Conservation (phyloP, 441 rosid genomes). For the Aquilaria agallochum region DNA sequence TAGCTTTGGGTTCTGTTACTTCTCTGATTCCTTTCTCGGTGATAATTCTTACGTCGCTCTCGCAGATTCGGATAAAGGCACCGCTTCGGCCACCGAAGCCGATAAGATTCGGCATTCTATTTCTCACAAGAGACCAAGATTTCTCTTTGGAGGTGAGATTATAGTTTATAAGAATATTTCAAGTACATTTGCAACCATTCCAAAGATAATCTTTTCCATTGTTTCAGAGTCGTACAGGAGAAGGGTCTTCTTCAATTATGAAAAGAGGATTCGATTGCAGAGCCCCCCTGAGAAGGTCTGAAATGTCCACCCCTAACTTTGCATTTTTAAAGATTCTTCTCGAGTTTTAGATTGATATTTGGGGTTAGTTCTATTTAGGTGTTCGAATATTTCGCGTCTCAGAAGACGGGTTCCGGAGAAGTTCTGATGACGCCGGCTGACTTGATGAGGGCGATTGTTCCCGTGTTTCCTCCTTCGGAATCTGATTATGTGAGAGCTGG, state of each 20-base stretch:
- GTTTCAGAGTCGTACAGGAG: conserved; percentile 52
- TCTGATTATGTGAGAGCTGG: conserved; percentile 28
- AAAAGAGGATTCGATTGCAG: conserved; percentile 49
- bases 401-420: too few species aligned
- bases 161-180: too few species aligned
- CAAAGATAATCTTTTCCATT: not conserved
- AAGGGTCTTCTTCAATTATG: conserved; percentile 65
- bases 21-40: conserved; percentile 16
- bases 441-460: too few species aligned
- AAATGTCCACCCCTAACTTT: too few species aligned
- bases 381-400: too few species aligned
- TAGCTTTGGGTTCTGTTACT: conserved; percentile 29
- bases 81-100: not conserved
- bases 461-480: conserved; percentile 18
- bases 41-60: not conserved
- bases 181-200: too few species aligned
- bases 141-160: conserved; percentile 37
- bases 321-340: not conserved
- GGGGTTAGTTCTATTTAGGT: conserved; percentile 1
- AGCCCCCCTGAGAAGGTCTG: conserved; percentile 68
- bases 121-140: conserved; percentile 19
- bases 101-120: conserved; percentile 15
- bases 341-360: too few species aligned
- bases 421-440: too few species aligned
- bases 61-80: too few species aligned